Percentiles rank a stretch among this genome's conserved stretches.
Evolutionary conservation across 148 eudicot genomes (phyloP).

Genomic region (Camellia sinensis): DNA sequence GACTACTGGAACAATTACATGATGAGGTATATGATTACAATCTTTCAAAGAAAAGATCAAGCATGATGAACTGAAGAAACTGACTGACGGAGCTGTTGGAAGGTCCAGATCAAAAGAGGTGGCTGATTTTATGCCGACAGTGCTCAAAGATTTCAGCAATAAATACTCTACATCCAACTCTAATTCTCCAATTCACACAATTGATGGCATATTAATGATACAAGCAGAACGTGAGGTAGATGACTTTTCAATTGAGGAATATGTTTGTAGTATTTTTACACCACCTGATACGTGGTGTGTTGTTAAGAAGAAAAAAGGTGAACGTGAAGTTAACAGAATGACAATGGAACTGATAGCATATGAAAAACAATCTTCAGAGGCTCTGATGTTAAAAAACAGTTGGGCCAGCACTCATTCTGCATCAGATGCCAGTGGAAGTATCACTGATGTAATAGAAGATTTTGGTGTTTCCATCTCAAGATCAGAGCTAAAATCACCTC

Average conservation of each 20-base stretch:
- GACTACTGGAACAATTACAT: not conserved
- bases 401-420: not conserved
- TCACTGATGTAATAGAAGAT: not conserved
- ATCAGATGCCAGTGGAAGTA: not conserved
- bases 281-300: slow-evolving; percentile 3
- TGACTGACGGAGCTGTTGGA: not conserved
- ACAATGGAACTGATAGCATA: not conserved
- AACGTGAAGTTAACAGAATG: not conserved
- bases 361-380: slow-evolving; percentile 8
- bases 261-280: not conserved
- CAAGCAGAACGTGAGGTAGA: not conserved
- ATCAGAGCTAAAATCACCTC: too few relatives aligned
- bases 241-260: slow-evolving; percentile 8
- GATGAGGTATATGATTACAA: not conserved
- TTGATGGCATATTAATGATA: not conserved
- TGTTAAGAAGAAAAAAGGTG: not conserved
- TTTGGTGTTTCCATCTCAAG: not conserved
- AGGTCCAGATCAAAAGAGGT: not conserved
- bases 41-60: not conserved
- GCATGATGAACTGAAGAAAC: not conserved
- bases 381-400: not conserved
- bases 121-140: not conserved
- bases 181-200: not conserved
- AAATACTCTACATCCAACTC: not conserved
- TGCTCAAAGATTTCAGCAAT: not conserved